A percentile compares a stretch with the other conserved stretches of the same genome.
Evolutionary conservation across 1,284 basidiomycete genomes (phyloP).

Genomic region (Ustilago tritici): DNA sequence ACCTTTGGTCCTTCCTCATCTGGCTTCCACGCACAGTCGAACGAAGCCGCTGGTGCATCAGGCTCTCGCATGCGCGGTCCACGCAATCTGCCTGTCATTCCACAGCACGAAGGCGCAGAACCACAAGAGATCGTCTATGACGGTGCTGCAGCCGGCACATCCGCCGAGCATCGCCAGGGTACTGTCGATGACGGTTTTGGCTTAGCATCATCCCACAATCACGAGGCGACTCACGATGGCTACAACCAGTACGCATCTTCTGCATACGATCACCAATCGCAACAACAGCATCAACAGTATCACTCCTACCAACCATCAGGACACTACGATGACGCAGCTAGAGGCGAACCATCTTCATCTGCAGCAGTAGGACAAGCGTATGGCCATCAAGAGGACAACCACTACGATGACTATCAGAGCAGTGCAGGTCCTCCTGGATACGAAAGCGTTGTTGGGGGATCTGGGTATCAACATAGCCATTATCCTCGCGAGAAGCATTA

Average conservation of each 20-base stretch:
- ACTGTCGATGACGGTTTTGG: constrained; percentile 59
- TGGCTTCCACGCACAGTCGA: constrained; percentile 13
- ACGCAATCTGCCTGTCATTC: constrained; percentile 37
- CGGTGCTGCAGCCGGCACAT: constrained; percentile 5
- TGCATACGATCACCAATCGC: constrained; percentile 35
- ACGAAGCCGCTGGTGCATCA: constrained; percentile 1
- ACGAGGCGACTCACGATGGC: constrained; percentile 23
- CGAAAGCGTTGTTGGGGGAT: constrained; percentile 22
- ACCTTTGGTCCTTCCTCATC: constrained; percentile 43
- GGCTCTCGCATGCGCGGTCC: constrained; percentile 27
- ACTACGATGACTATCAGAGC: constrained; percentile 44
- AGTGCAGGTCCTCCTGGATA: constrained; percentile 42
- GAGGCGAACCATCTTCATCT: constrained; percentile 12
- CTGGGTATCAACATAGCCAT: constrained; percentile 29
- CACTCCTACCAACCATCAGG: constrained; percentile 19
- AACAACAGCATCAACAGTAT: constrained; percentile 30
- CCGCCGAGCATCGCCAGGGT: constrained; percentile 28
- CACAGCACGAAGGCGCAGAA: constrained; percentile 21
- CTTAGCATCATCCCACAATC: constrained; percentile 28
- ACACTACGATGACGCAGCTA: constrained; percentile 13
- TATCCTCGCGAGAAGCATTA: constrained; percentile 36
- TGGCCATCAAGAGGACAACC: constrained; percentile 10
- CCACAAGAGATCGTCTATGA: constrained; percentile 34
- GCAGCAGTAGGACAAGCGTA: constrained; percentile 7
- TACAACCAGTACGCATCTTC: constrained; percentile 43